A percentile compares a stretch with the other conserved stretches of the same genome.
These are phyloP conservation scores for Neoboletus brunneissimus DNA, from an alignment of 768 basidiomycete species.

Conservation along the genomic window DNA sequence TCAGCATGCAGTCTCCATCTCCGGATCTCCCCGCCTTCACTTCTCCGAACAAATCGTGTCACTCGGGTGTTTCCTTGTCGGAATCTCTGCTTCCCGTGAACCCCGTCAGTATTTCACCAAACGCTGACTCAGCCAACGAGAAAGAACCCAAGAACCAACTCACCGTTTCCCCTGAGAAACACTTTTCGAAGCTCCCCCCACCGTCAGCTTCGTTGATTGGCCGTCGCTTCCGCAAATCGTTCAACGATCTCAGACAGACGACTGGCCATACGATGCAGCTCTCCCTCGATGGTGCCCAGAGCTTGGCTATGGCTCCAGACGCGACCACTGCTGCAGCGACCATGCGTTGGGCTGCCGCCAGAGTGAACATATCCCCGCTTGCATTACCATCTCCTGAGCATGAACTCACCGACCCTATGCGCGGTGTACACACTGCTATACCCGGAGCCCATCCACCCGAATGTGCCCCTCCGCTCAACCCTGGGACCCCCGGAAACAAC, in stretches of 20 bases:
- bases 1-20: constrained; percentile 5
- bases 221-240: constrained; percentile 46
- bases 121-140: constrained; percentile 12
- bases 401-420: constrained; percentile 89
- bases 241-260: constrained; percentile 41
- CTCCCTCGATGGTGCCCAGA: constrained; percentile 30
- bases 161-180: constrained; percentile 27
- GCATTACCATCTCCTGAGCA: constrained; percentile 88
- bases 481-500: constrained; percentile 45
- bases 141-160: constrained; percentile 19
- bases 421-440: constrained; percentile 62
- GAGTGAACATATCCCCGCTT: constrained; percentile 81
- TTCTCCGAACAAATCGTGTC: constrained; percentile 8
- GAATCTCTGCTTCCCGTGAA: constrained; percentile 12
- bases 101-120: constrained; percentile 8
- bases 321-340: constrained; percentile 72
- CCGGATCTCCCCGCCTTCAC: constrained; percentile 7
- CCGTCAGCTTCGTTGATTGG: constrained; percentile 28
- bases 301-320: constrained; percentile 42
- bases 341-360: constrained; percentile 81
- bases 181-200: constrained; percentile 25
- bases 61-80: constrained; percentile 1
- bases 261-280: constrained; percentile 26
- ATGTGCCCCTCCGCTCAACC: constrained; percentile 34
- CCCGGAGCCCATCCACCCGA: constrained; percentile 54